Percentiles rank a stretch among this genome's conserved stretches.
Conservation (phyloP, 2,329 filamentous ascomycete genomes). For the Stemphylium lycopersici region DNA sequence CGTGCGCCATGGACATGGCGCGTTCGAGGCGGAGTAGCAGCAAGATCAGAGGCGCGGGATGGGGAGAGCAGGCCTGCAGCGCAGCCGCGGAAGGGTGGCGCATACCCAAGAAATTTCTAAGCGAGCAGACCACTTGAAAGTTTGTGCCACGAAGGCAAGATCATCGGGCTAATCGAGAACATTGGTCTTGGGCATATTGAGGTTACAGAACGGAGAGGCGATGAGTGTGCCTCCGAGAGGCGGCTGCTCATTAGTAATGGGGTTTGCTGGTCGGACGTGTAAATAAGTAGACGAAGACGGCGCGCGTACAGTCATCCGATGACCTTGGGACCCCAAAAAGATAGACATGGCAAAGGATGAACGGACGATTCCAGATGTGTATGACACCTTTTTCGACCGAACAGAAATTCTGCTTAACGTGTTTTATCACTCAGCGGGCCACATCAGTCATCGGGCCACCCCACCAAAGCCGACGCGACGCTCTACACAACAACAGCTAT, state of each 20-base stretch:
- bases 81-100: slow-evolving; percentile 5
- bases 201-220: slow-evolving; percentile 3
- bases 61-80: slow-evolving; percentile 8
- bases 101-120: slow-evolving; percentile 9
- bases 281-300: slow-evolving; percentile 12
- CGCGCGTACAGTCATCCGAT: not conserved
- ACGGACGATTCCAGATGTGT: not conserved
- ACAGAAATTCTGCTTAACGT: not conserved
- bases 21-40: slow-evolving; percentile 5
- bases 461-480: too few relatives aligned
- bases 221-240: slow-evolving; percentile 11
- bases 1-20: slow-evolving; percentile 3
- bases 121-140: slow-evolving; percentile 2
- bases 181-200: slow-evolving; percentile 1
- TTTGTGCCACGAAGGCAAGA: slow-evolving; percentile 8
- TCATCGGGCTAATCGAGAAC: not conserved
- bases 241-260: slow-evolving; percentile 19
- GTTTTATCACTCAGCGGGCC: too few relatives aligned
- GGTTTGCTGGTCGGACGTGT: not conserved
- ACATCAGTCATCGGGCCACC: too few relatives aligned
- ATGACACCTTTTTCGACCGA: not conserved
- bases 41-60: slow-evolving; percentile 8
- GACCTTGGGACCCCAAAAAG: too few relatives aligned
- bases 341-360: too few relatives aligned
- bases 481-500: too few relatives aligned